phyloP scores from a whole-genome alignment of 2,329 filamentous ascomycete species.

The Sclerotinia subarctica region DNA sequence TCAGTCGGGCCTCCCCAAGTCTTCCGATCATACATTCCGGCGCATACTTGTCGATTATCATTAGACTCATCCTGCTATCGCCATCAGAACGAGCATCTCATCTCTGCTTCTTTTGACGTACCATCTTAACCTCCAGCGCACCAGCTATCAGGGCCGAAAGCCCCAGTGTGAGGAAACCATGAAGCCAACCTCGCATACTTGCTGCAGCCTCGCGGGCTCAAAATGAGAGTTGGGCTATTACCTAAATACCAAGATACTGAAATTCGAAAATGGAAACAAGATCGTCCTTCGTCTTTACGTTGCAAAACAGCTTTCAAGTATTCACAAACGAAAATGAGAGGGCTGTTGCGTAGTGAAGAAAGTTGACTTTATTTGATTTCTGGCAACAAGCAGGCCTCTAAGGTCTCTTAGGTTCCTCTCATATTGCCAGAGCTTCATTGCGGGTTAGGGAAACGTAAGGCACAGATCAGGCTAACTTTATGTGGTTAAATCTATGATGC shows the following conservation, averaged over 20 bases:
- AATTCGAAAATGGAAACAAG: constrained; percentile 14
- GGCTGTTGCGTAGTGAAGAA: neutral
- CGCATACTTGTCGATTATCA: constrained; percentile 77
- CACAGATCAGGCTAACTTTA: constrained; percentile 2
- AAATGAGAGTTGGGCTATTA: constrained; percentile 1
- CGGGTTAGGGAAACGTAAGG: constrained; percentile 20
- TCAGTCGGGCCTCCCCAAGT: constrained; percentile 86
- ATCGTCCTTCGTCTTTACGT: neutral
- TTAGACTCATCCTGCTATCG: constrained; percentile 65
- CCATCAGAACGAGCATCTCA: constrained; percentile 23
- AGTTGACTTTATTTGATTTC: constrained; percentile 9
- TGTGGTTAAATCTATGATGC: neutral
- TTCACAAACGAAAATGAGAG: neutral
- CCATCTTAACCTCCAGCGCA: constrained; percentile 58
- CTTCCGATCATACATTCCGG: constrained; percentile 87
- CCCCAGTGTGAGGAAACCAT: constrained; percentile 50
- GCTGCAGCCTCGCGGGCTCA: constrained; percentile 32
- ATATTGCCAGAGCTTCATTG: constrained; percentile 3
- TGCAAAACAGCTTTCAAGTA: neutral
- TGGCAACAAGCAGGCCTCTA: neutral
- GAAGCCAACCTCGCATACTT: constrained; percentile 55
- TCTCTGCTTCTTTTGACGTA: constrained; percentile 38
- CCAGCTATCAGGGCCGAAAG: constrained; percentile 52
- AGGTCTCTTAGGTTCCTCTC: neutral
- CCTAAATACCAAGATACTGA: neutral